Base-by-base conservation (phyloP, 768 basidiomycete genomes). In the Suillus occidentalis region DNA sequence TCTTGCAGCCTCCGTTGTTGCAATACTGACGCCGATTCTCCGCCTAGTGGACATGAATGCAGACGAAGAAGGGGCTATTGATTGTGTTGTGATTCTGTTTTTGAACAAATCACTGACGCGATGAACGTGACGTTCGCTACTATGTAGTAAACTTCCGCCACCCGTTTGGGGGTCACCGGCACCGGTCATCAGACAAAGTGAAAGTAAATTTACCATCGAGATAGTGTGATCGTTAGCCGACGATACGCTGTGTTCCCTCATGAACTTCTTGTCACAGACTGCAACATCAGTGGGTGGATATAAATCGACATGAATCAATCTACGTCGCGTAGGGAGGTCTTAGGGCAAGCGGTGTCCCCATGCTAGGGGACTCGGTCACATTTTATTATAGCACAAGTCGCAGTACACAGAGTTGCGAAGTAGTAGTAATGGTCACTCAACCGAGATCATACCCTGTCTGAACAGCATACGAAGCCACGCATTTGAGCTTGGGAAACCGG, bases 1-100 rank as follows among this genome's bases (percentile, higher is more conserved):
- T 45, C 91, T 84, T 40, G 91, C 91, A 56, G 90, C 90, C 75
- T 94, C 91, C 3, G 90, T 89, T 59, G 89, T 89, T 57, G 90
- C 89, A 28, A 83, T 81, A 71, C 87, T 90, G 66, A 93, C 87
- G 7, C 91, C 91, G 60, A 92, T 89, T 74, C 90, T 87, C 69
- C 91, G 82, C 76, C 86, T 83, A 37, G 88, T 89, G 55, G 91
- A 80, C 91, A 93, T 91, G 36, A 12, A 42, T 34, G 25, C 13
- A 67, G 31, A 64, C 1, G 13, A 56, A 31, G 61, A 37, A 45
- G 28, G 18, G 25, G n/a, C 8, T 28, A 6, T 16, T 50, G 52
- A 56, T n/a, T 18, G 36, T 13, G 28, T n/a, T 52, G n/a, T 22
- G n/a, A 31, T 60, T 31, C 12, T 31, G 37, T 25, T 49, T 52